Percentiles rank a stretch among this genome's conserved stretches.
These are phyloP conservation scores for Sporopachydermia lactativora DNA, from an alignment of 805 yeast species.

Conservation along the genomic window DNA sequence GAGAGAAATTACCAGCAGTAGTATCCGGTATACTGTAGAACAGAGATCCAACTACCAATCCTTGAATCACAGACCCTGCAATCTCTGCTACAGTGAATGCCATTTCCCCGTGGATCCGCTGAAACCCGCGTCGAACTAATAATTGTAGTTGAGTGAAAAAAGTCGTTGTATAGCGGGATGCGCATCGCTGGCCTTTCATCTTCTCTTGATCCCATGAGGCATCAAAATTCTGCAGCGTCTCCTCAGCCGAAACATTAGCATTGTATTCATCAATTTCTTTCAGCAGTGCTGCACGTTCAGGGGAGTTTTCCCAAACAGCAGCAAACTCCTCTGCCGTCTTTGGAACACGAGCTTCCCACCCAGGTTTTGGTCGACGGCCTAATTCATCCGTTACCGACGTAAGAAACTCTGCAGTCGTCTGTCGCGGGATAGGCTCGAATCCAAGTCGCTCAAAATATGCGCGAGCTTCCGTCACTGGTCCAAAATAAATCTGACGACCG, in stretches of 20 bases:
- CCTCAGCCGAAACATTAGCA: slow-evolving; percentile 15
- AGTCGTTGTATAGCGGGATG: slow-evolving; percentile 30
- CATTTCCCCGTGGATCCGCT: slow-evolving; percentile 42
- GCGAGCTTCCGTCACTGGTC: slow-evolving; percentile 40
- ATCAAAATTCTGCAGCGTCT: slow-evolving; percentile 22
- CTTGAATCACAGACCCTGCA: slow-evolving; percentile 35
- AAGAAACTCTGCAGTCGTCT: slow-evolving; percentile 57
- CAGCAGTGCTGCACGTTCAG: slow-evolving; percentile 26
- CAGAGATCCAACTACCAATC: slow-evolving; percentile 42
- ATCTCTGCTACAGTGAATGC: slow-evolving; percentile 32
- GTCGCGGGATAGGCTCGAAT: slow-evolving; percentile 45
- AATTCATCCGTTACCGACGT: slow-evolving; percentile 57
- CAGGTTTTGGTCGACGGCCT: slow-evolving; percentile 37
- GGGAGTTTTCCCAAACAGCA: slow-evolving; percentile 39
- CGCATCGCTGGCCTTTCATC: slow-evolving; percentile 22
- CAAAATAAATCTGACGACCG: slow-evolving; percentile 52
- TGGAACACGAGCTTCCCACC: slow-evolving; percentile 41
- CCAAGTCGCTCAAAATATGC: slow-evolving; percentile 53
- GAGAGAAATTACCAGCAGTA: slow-evolving; percentile 34
- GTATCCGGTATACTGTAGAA: slow-evolving; percentile 30
- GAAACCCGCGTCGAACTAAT: slow-evolving; percentile 34
- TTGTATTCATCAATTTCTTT: slow-evolving; percentile 32
- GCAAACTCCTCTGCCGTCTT: slow-evolving; percentile 49
- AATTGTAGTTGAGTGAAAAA: slow-evolving; percentile 34
- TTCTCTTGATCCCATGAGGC: slow-evolving; percentile 25